Evolutionary conservation across 805 yeast genomes (phyloP).

Genomic region (Wickerhamomyces kurtzmanii): DNA sequence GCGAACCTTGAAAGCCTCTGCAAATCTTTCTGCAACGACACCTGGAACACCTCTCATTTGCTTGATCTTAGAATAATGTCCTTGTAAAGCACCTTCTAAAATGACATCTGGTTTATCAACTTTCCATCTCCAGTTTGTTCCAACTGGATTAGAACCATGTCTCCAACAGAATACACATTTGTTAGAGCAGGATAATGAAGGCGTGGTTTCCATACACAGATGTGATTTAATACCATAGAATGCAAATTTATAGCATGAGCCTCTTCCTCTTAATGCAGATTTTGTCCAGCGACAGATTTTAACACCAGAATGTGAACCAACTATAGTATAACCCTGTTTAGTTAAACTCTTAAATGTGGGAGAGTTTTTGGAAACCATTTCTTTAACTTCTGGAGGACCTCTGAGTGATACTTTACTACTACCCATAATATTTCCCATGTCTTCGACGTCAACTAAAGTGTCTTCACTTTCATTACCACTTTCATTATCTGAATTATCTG

Average conservation of each 20-base stretch:
- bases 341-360: slow-evolving; percentile 85
- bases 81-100: slow-evolving; percentile 74
- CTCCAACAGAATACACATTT: slow-evolving; percentile 97
- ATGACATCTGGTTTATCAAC: slow-evolving; percentile 83
- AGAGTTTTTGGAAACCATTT: slow-evolving; percentile 85
- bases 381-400: slow-evolving; percentile 34
- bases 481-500: slow-evolving; percentile 18
- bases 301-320: slow-evolving; percentile 92
- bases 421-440: slow-evolving; percentile 50
- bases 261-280: slow-evolving; percentile 87
- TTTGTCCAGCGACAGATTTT: slow-evolving; percentile 96
- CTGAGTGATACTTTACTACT: slow-evolving; percentile 4
- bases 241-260: slow-evolving; percentile 89
- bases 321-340: slow-evolving; percentile 88
- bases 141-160: slow-evolving; percentile 95
- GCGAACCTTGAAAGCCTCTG: slow-evolving; percentile 80
- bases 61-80: slow-evolving; percentile 86
- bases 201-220: slow-evolving; percentile 93
- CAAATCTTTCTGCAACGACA: slow-evolving; percentile 78
- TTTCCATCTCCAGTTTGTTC: slow-evolving; percentile 95
- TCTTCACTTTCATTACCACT: slow-evolving; percentile 21
- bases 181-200: slow-evolving; percentile 86
- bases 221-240: slow-evolving; percentile 87
- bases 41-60: slow-evolving; percentile 97
- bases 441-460: slow-evolving; percentile 74